Evolutionary conservation across 2,329 filamentous ascomycete species (phyloP), one percentile per base, ranked within the genome.

Genomic region (Dactylellina cionopaga): DNA sequence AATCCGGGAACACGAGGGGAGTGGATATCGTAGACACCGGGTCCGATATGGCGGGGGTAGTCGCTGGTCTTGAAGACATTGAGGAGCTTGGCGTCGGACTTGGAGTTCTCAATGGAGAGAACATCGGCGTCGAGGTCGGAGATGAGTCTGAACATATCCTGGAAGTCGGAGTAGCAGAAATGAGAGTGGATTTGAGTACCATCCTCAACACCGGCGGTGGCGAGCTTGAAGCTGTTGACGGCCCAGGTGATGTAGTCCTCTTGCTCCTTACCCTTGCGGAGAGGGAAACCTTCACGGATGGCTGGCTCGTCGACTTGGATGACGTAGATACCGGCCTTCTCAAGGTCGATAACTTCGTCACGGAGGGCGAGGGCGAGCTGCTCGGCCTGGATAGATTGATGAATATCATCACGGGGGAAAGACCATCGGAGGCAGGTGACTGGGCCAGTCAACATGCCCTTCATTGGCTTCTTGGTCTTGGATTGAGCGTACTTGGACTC

Each of bases 81-180:
- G 81, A 99, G 90, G 78, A 99, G 90, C 90, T 99, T 99, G 81
- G 95, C 95, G 80, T 99, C 95, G 79, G 92, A 96, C 90, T 99
- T 99, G 90, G 91, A 96, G 92, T 99, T 99, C 90, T 99, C 95
- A 79, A 99, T 99, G 81, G 92, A 96, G 80, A 99, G 89, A 75
- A 99, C 95, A 84, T 99, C 95, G 75, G 95, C 94, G 81, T 99
- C 95, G 76, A 99, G 90, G 74, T 95, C 94, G 76, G 95, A 92
- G 79, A 99, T 99, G 84, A 95, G 95, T 85, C 98, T 92, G 92
- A 99, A 99, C 88, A 99, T 99, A 87, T 99, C 95, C 86, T 99
- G 95, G 92, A 99, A 99, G 88, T 99, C 95, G 58, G 95, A 98
- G 90, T 99, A 99, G 84, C 95, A 99, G 91, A 99, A 99, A 87